phyloP scores from a whole-genome alignment of 2,329 filamentous ascomycete species.

The Beauveria rudraprayagi region DNA sequence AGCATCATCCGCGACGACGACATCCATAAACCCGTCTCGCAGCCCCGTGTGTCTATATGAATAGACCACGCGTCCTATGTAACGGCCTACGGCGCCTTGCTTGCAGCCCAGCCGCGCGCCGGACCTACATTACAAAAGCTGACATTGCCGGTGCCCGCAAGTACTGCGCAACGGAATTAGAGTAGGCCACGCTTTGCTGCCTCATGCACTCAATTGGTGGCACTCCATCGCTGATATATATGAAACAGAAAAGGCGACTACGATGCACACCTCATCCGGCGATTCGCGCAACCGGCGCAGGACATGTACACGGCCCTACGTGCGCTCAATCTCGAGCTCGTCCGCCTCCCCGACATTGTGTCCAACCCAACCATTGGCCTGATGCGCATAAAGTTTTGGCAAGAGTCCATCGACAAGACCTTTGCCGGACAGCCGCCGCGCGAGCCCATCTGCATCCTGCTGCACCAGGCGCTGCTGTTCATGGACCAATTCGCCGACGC shows the following conservation, averaged over 20 bases:
- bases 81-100: constrained; percentile 31
- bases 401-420: constrained; percentile 71
- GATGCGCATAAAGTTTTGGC: constrained; percentile 93
- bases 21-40: not conserved
- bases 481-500: constrained; percentile 40
- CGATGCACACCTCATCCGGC: constrained; percentile 76
- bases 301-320: constrained; percentile 86
- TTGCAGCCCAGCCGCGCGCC: constrained; percentile 20
- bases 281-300: constrained; percentile 65
- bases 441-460: constrained; percentile 81
- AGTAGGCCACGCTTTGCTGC: constrained; percentile 26
- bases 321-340: constrained; percentile 86
- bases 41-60: constrained; percentile 25
- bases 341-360: constrained; percentile 81
- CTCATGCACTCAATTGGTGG: not conserved
- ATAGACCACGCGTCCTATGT: constrained; percentile 27
- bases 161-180: constrained; percentile 47
- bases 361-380: constrained; percentile 79
- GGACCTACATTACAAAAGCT: constrained; percentile 40
- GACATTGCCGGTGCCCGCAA: constrained; percentile 45
- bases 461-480: constrained; percentile 63
- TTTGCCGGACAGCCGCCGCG: constrained; percentile 73
- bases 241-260: constrained; percentile 69
- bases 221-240: not conserved
- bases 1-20: constrained; percentile 2